phyloP scores from a whole-genome alignment of 257 asterid species.

The Solanum pimpinellifolium region DNA sequence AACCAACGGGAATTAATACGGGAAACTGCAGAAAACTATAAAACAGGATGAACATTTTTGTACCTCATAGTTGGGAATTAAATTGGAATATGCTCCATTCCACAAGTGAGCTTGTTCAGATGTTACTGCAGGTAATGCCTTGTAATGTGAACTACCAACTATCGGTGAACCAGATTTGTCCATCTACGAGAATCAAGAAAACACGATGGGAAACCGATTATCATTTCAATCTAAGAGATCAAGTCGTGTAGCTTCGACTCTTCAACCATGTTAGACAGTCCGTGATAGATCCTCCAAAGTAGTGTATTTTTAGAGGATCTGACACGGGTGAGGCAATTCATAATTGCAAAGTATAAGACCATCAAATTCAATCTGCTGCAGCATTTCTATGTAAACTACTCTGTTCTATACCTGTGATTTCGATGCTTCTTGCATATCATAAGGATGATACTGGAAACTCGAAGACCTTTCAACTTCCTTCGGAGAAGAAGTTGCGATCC shows the following conservation, averaged over 20 bases:
- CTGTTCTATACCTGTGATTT: conserved; percentile 20
- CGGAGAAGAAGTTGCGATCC: conserved; percentile 38
- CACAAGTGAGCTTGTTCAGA: conserved; percentile 19
- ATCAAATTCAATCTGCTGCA: neutral
- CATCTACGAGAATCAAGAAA: conserved; percentile 2
- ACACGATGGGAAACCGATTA: neutral
- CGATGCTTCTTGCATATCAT: conserved; percentile 24
- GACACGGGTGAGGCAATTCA: neutral
- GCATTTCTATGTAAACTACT: neutral
- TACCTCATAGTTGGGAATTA: conserved; percentile 17
- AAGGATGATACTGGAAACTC: conserved; percentile 27
- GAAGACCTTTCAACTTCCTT: conserved; percentile 31
- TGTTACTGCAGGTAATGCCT: conserved; percentile 11
- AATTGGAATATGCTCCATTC: conserved; percentile 18
- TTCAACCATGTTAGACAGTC: neutral
- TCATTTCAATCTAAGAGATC: neutral
- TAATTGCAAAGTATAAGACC: neutral
- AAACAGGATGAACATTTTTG: neutral
- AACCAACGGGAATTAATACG: neutral
- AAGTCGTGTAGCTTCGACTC: neutral
- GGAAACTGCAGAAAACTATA: neutral
- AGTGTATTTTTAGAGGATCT: neutral
- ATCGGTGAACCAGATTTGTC: conserved; percentile 7
- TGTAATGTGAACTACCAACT: conserved; percentile 13
- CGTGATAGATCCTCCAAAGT: neutral